Base-by-base conservation (phyloP, 1,284 basidiomycete species). In the Fomitopsis schrenkii region DNA sequence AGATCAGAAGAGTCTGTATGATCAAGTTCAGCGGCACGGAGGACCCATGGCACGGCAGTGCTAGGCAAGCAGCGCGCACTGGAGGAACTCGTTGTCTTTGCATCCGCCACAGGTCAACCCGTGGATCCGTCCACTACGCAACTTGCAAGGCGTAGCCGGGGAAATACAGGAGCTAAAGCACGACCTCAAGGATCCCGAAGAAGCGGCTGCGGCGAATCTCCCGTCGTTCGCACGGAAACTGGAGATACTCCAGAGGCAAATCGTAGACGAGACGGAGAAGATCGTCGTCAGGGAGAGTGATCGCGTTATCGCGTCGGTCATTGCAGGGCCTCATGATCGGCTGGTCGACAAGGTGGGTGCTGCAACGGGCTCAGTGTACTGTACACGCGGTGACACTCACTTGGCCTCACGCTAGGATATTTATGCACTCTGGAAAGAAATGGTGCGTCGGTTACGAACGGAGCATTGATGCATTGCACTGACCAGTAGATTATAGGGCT, bases 191-290 rank as follows among this genome's bases (percentile, higher is more conserved):
- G 71, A 73, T 6, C 70, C 70, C n/a, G 67, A 69, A 30, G 53
- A 61, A 10, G 66, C 70, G 0, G 67, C 72, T 22, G 59, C 63
- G 41, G 70, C 70, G 52, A 74, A 77, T 60, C 57, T 67, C 52
- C 62, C 64, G 5, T 58, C 70, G 1, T 76, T 75, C 59, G 66
- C 67, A 35, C 64, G 72, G 28, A 76, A 77, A 60, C 75, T 77
- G 48, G 68, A 67, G 38, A 63, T 75, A 54, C 75, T 76, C 44
- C 69, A 68, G 52, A 59, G 66, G 26, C 69, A 73, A 62, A 68
- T 76, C 3, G 57, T 66, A 6, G 66, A 68, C 6, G 68, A 70
- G 46, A 61, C 75, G 17, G 63, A 66, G 9, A 35, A 61, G 17
- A 65, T 69, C 6, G 65, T 72, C 4, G 62, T 63, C 22, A 66